Conservation (phyloP, 2,329 filamentous ascomycete genomes). For the Trichoderma semiorbis region DNA sequence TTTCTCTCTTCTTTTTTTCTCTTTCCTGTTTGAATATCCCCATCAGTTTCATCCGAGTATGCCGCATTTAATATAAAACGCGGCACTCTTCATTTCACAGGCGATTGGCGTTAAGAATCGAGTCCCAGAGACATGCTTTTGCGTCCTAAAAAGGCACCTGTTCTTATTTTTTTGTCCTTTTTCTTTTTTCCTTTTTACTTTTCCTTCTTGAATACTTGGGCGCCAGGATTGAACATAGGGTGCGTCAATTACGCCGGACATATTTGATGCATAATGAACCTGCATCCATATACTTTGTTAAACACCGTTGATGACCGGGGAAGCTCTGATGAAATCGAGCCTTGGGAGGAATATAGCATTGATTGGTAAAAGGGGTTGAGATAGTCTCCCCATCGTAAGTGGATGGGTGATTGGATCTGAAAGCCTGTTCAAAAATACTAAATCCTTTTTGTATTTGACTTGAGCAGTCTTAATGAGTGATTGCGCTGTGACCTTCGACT, state of each 20-base stretch:
- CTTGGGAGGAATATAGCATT: not conserved
- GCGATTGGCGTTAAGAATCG: not conserved
- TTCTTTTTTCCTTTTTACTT: not conserved
- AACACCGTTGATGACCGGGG: not conserved
- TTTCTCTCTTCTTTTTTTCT: not conserved
- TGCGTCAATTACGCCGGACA: not conserved
- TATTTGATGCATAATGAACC: slow-evolving; percentile 8
- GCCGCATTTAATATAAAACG: not conserved
- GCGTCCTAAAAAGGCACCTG: not conserved
- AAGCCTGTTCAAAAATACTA: not conserved
- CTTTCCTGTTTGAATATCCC: not conserved
- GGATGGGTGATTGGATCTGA: not conserved
- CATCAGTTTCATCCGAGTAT: not conserved
- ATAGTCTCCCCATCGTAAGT: not conserved
- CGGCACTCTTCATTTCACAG: not conserved
- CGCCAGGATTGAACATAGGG: not conserved
- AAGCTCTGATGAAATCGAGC: not conserved
- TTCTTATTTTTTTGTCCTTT: not conserved
- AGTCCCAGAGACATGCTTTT: not conserved
- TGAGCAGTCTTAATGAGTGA: not conserved
- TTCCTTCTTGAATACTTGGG: not conserved
- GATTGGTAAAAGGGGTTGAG: not conserved
- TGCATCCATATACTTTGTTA: not conserved
- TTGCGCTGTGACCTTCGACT: not conserved
- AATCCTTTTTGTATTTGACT: not conserved